Conservation (phyloP, 164 flowering plant genomes). For the Paratinospora sagittata region DNA sequence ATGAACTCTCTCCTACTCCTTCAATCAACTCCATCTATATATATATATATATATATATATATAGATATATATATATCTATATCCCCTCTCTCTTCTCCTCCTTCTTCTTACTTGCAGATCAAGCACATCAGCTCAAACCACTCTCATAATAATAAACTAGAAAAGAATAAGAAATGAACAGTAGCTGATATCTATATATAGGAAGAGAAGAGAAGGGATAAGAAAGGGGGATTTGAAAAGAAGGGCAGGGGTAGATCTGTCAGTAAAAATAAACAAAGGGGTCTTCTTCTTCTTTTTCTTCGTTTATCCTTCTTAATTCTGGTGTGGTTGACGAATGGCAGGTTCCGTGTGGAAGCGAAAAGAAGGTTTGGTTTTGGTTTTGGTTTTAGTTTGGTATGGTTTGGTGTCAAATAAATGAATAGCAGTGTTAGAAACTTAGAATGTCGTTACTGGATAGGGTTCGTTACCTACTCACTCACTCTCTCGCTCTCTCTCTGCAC, state of each 20-base stretch:
- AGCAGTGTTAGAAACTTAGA: too few species aligned
- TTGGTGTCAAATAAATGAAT: too few species aligned
- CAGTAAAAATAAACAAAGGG: not conserved
- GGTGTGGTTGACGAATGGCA: not conserved
- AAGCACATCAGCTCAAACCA: not conserved
- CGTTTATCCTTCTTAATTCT: not conserved
- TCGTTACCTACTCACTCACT: too few species aligned
- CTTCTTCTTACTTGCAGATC: too few species aligned
- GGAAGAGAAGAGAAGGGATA: not conserved
- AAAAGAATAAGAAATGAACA: too few species aligned
- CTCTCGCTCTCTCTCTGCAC: too few species aligned
- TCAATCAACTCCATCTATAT: constrained; percentile 63
- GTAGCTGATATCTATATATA: not conserved
- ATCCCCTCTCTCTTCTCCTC: not conserved
- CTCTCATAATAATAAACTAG: not conserved
- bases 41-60: too few species aligned
- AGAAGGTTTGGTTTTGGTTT: too few species aligned
- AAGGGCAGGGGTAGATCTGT: not conserved
- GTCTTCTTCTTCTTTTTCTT: not conserved
- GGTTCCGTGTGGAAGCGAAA: not conserved
- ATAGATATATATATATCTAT: too few species aligned
- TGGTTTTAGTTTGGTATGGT: too few species aligned
- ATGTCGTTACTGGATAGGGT: too few species aligned
- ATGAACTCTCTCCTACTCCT: constrained; percentile 91
- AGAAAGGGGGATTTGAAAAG: not conserved